A percentile compares a stretch with the other conserved stretches of the same genome.
These are phyloP conservation scores for Pisolithus thermaeus DNA, from an alignment of 1,284 basidiomycete species.

Conservation along the genomic window DNA sequence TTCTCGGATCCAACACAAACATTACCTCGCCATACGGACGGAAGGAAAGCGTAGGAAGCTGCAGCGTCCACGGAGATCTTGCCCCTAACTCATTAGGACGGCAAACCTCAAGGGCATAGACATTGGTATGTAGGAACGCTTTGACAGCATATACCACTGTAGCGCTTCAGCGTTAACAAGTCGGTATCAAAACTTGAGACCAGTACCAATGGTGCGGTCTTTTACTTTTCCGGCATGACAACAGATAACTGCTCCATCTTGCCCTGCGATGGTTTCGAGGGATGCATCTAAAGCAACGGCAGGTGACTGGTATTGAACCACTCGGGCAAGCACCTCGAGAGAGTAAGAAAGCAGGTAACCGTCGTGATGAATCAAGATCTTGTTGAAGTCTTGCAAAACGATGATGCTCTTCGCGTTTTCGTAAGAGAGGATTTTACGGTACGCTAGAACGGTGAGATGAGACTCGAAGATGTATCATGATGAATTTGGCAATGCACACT, in stretches of 20 bases:
- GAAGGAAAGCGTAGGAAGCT: conserved; percentile 37
- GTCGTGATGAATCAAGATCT: conserved; percentile 59
- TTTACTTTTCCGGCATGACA: conserved; percentile 51
- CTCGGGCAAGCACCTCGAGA: conserved; percentile 58
- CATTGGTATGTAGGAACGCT: conserved; percentile 49
- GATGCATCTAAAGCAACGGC: conserved; percentile 45
- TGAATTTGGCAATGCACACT: conserved; percentile 32
- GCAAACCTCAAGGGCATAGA: conserved; percentile 42
- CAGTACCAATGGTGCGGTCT: conserved; percentile 47
- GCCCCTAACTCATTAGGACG: conserved; percentile 24
- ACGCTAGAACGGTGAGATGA: conserved; percentile 35
- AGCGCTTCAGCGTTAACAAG: neutral
- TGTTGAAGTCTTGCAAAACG: conserved; percentile 56
- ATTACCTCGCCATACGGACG: conserved; percentile 58
- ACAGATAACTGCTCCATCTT: conserved; percentile 49
- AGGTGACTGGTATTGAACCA: conserved; percentile 44
- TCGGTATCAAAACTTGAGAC: neutral
- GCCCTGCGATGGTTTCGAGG: conserved; percentile 51
- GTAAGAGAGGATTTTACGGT: conserved; percentile 46
- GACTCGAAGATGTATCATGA: neutral
- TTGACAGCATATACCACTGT: conserved; percentile 66
- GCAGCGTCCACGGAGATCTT: conserved; percentile 29
- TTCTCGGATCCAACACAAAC: neutral
- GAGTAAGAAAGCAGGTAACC: conserved; percentile 58
- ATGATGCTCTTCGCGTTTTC: conserved; percentile 47